Evolutionary conservation across 208 protist species (phyloP).

Genomic region (Crithidia sp.): DNA sequence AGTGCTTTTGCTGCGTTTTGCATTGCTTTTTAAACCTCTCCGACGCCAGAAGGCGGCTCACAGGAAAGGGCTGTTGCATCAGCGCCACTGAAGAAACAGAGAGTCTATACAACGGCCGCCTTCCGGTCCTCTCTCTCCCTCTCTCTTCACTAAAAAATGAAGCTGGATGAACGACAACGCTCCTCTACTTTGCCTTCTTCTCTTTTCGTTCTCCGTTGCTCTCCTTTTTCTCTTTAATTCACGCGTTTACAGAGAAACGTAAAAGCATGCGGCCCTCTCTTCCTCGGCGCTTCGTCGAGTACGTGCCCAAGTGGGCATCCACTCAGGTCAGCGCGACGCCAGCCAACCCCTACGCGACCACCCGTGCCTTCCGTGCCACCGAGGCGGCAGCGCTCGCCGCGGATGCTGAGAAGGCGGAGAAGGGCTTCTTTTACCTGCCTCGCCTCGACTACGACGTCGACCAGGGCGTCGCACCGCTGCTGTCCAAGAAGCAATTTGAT

Average conservation of each 20-base stretch:
- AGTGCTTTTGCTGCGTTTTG: too few species aligned
- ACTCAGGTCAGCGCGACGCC: slow-evolving; percentile 3
- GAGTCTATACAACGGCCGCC: too few species aligned
- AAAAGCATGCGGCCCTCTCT: slow-evolving; percentile 46
- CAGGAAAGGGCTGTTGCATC: too few species aligned
- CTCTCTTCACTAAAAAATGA: too few species aligned
- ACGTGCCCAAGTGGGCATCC: slow-evolving; percentile 64
- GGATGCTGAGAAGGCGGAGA: slow-evolving; percentile 49
- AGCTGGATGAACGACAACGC: too few species aligned
- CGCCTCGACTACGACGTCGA: slow-evolving; percentile 67
- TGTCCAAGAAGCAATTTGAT: slow-evolving; percentile 74
- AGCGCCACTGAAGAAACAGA: too few species aligned
- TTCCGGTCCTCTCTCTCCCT: too few species aligned
- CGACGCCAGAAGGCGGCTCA: too few species aligned
- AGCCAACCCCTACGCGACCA: slow-evolving; percentile 42
- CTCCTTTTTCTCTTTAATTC: slow-evolving; percentile 23
- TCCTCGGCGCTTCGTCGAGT: slow-evolving; percentile 49
- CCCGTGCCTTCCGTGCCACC: slow-evolving; percentile 62
- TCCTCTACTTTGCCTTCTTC: slow-evolving; percentile 9
- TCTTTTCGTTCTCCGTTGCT: slow-evolving; percentile 9
- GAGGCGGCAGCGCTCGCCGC: slow-evolving; percentile 52
- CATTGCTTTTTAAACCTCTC: too few species aligned
- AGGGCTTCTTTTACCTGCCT: slow-evolving; percentile 78
- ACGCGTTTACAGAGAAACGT: neutral
- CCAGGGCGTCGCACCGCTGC: slow-evolving; percentile 65